Evolutionary conservation across 139 green algal species (phyloP), one percentile per base, ranked within the genome.

Genomic region (Auxenochlorella pyrenoidosa): DNA sequence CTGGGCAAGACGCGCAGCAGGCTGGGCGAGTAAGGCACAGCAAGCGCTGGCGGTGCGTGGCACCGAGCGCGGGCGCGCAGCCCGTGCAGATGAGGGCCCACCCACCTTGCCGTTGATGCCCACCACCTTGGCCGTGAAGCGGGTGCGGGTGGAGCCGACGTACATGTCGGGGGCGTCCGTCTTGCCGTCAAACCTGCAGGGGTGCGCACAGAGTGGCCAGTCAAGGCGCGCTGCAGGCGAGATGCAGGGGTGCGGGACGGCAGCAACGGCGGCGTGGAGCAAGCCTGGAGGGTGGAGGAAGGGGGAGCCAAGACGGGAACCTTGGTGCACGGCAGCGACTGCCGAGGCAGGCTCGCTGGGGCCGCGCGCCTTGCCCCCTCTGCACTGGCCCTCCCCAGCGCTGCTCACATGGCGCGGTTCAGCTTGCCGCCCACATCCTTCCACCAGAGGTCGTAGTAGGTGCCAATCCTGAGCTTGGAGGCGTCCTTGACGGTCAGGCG

Each of bases 151-250:
- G 36, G 21, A 59, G 79, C 79, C 79, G 26, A 40, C 63, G 26
- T 75, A 84, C 36, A 40, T 75, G 5, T 36, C 21, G 6, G 79
- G 79, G 24, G 36, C 36, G 21, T 58, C 30, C 79, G 18, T 30
- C 36, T 73, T 43, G 58, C 65, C 65, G 28, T 84, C 79, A 84
- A 75, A 84, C 79, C 79, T 84, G 51, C 77, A 68, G 22, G 0
- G 66, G 13, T 34, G 16, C 1, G 36, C 24, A 22, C 26, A 26
- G 34, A 16, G 40, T 19, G 16, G n/a, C 8, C 3, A 24, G 68
- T 8, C 32, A 30, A 8, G n/a, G 16, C 6, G 16, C 12, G 70
- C 18, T 43, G 16, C 21, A 43, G 13, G 2, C 10, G 19, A 19
- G 32, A 18, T 73, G 32, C 66, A 36, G 3, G 66, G 2, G 34